Evolutionary conservation across 805 yeast genomes (phyloP).

Genomic region (Nakazawaea siamensis): DNA sequence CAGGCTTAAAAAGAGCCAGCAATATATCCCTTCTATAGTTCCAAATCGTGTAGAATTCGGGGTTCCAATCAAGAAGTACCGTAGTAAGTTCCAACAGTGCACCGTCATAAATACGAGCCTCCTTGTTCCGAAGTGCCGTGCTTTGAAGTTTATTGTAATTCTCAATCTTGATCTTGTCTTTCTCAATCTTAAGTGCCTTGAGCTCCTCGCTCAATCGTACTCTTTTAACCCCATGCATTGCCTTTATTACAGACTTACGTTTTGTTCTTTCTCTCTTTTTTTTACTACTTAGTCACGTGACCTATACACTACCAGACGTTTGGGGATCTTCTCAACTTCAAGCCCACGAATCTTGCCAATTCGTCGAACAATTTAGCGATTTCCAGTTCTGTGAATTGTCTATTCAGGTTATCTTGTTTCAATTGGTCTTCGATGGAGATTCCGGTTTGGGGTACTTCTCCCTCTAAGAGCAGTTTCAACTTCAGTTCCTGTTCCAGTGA

Average conservation of each 20-base stretch:
- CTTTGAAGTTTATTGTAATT: conserved; percentile 41
- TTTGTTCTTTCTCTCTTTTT: too few relatives aligned
- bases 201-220: conserved; percentile 49
- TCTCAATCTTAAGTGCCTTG: conserved; percentile 36
- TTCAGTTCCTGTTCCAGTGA: conserved; percentile 44
- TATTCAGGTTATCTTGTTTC: conserved; percentile 7
- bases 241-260: too few relatives aligned
- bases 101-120: conserved; percentile 19
- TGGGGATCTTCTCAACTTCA: conserved; percentile 41
- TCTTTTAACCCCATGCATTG: conserved; percentile 70
- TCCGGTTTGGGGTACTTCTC: conserved; percentile 26
- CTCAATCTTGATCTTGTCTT: conserved; percentile 55
- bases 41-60: conserved; percentile 88
- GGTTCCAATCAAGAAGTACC: conserved; percentile 54
- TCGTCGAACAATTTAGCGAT: conserved; percentile 49
- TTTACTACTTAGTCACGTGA: too few relatives aligned
- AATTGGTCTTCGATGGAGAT: conserved; percentile 16
- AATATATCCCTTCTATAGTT: conserved; percentile 77
- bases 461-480: conserved; percentile 43
- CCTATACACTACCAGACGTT: conserved; percentile 3
- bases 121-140: conserved; percentile 30
- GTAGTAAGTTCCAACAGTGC: conserved; percentile 47
- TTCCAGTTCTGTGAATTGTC: conserved; percentile 36
- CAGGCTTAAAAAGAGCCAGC: too few relatives aligned
- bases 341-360: conserved; percentile 63